A percentile compares a stretch with the other conserved stretches of the same genome.
Evolutionary conservation across 2,329 filamentous ascomycete genomes (phyloP).

Genomic region (Fusarium marasasianum): DNA sequence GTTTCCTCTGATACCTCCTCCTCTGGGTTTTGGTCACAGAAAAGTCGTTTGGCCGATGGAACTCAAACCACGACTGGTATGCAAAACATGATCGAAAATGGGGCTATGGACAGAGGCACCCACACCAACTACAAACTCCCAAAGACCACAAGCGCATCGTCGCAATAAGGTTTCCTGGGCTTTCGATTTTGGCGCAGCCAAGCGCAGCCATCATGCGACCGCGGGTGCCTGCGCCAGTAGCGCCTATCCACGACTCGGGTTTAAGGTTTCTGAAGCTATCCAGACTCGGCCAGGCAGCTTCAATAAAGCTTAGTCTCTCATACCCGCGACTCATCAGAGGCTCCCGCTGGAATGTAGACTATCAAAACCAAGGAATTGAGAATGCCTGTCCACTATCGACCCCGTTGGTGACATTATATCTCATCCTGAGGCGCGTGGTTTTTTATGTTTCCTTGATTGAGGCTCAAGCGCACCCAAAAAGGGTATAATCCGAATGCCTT

Average conservation of each 20-base stretch:
- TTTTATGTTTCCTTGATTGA: constrained; percentile 7
- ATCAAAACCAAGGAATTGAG: constrained; percentile 9
- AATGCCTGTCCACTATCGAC: background rate
- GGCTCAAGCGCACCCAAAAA: background rate
- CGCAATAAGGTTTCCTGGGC: constrained; percentile 19
- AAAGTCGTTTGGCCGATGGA: constrained; percentile 4
- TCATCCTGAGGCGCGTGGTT: constrained; percentile 1
- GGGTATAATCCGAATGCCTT: constrained; percentile 1
- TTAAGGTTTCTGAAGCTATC: constrained; percentile 31
- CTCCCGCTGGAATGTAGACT: constrained; percentile 18
- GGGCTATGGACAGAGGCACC: background rate
- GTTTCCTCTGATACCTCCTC: background rate
- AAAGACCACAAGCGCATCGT: background rate
- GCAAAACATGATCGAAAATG: background rate
- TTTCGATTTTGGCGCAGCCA: background rate
- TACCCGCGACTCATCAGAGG: background rate
- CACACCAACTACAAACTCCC: background rate
- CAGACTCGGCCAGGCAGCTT: background rate
- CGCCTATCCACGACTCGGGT: background rate
- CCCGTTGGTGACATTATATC: constrained; percentile 3
- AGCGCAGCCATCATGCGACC: background rate
- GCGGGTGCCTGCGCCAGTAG: constrained; percentile 35
- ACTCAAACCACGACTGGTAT: constrained; percentile 29
- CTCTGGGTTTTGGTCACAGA: background rate
- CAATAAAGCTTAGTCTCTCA: constrained; percentile 14